A percentile compares a stretch with the other conserved stretches of the same genome.
Conservation (phyloP, 345 rosid genomes). For the Ceriops zippeliana region DNA sequence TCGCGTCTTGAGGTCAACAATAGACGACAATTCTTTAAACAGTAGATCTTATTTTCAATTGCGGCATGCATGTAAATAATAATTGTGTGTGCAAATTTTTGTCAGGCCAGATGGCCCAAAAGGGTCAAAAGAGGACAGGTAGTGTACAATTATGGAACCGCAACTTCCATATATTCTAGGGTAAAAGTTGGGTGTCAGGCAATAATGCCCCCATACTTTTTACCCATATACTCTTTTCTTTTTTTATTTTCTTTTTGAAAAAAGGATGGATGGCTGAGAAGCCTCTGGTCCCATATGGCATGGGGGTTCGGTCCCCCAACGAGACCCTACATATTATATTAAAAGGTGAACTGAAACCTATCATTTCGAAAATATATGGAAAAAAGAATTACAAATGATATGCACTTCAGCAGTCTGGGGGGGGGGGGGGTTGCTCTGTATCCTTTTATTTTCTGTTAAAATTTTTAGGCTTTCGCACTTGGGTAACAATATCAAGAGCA, state of each 20-base stretch:
- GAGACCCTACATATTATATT: too few species aligned
- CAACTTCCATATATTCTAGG: too few species aligned
- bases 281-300: too few species aligned
- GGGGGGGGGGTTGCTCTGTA: slow-evolving; percentile 2
- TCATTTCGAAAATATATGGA: not conserved
- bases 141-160: too few species aligned
- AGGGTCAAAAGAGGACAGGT: not conserved
- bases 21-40: slow-evolving; percentile 28
- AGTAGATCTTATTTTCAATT: not conserved
- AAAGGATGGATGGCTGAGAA: too few species aligned
- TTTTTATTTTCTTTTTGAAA: too few species aligned
- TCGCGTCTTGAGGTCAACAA: slow-evolving; percentile 29
- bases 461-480: slow-evolving; percentile 18
- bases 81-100: slow-evolving; percentile 1
- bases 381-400: slow-evolving; percentile 12
- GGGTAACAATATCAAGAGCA: slow-evolving; percentile 43
- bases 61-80: not conserved
- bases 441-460: not conserved
- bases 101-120: not conserved
- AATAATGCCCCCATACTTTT: too few species aligned
- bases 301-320: too few species aligned
- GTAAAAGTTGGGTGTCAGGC: too few species aligned
- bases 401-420: slow-evolving; percentile 10
- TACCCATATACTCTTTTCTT: too few species aligned
- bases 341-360: too few species aligned